Base-by-base conservation (phyloP, 1,284 basidiomycete species). In the Leccinum griseonigrum region DNA sequence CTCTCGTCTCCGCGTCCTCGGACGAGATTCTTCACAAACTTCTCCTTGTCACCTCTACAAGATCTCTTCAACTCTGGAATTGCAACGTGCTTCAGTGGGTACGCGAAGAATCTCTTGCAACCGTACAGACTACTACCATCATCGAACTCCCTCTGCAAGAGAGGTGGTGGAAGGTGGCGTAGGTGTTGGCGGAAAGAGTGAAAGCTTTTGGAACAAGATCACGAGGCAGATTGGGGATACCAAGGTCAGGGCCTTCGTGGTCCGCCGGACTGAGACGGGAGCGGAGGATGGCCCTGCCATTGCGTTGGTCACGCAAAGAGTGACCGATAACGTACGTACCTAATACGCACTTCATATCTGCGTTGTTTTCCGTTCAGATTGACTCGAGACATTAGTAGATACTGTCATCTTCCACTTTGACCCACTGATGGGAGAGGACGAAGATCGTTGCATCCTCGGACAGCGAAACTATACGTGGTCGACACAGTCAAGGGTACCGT, bases 401-500 rank as follows among this genome's bases (percentile, higher is more conserved):
- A 89, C 91, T 0, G 85, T 94, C 3, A 70, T 89, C 13, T 95
- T 88, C 79, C 90, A 93, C 65, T 76, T 96, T 57, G 83, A 95
- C 66, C 90, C 91, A 0, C 75, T 92, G 51, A 94, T 90, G 0
- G 94, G 94, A 28, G 80, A 82, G 31, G 85, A 89, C 61, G 76
- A 66, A 61, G 31, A 68, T 66, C n/a, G 67, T 64, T 26, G 60
- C 64, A 32, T 67, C 69, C 7, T 59, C 60, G 46, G 63, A 46
- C 1, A 26, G 4, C 18, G 61, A 56, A 34, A n/a, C 53, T 26
- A 26, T 90, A 91, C 68, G 76, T 97, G 7, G 68, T 97, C 18
- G 94, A 98, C 71, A 82, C 81, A 0, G 84, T 85, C 48, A 94
- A 91, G 63, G 96, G 97, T 2, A 85, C 81, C 1, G 76, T 92